phyloP scores from a whole-genome alignment of 106 monocot genomes.

The Chionographis japonica region DNA sequence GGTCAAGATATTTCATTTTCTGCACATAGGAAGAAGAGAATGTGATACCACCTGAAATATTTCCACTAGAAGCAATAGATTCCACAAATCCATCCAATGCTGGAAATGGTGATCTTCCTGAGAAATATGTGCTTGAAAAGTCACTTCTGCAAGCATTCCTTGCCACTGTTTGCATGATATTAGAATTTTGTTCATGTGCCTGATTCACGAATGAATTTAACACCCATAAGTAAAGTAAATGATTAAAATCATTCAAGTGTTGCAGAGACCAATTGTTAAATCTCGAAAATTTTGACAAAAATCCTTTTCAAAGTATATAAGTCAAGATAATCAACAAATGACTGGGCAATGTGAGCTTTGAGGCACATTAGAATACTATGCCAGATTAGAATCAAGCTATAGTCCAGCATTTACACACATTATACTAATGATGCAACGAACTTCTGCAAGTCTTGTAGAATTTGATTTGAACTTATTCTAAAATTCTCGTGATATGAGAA shows the following conservation, averaged over 20 bases:
- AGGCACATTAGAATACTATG: too few species aligned
- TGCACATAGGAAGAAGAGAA: not conserved
- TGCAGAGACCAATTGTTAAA: not conserved
- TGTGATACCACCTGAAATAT: conserved; percentile 43
- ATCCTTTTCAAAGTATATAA: too few species aligned
- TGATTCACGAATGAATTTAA: conserved; percentile 14
- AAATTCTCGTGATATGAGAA: too few species aligned
- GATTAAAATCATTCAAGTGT: not conserved
- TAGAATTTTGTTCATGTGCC: conserved; percentile 30
- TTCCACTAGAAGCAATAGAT: conserved; percentile 75
- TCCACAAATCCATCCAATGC: conserved; percentile 86
- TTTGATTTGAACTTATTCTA: too few species aligned
- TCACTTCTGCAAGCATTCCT: conserved; percentile 19
- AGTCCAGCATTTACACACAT: too few species aligned
- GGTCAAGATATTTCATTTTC: too few species aligned
- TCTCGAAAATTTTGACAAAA: too few species aligned
- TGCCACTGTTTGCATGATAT: conserved; percentile 1
- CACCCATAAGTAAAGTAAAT: not conserved
- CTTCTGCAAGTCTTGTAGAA: too few species aligned
- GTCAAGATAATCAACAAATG: too few species aligned
- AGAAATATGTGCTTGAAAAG: conserved; percentile 26
- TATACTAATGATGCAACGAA: too few species aligned
- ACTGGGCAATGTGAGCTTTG: too few species aligned
- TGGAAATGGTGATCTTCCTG: conserved; percentile 92
- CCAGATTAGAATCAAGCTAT: too few species aligned